Evolutionary conservation across 352 stramenopile species (phyloP), one percentile per base, ranked within the genome.

Genomic region (Pythium chondricola): DNA sequence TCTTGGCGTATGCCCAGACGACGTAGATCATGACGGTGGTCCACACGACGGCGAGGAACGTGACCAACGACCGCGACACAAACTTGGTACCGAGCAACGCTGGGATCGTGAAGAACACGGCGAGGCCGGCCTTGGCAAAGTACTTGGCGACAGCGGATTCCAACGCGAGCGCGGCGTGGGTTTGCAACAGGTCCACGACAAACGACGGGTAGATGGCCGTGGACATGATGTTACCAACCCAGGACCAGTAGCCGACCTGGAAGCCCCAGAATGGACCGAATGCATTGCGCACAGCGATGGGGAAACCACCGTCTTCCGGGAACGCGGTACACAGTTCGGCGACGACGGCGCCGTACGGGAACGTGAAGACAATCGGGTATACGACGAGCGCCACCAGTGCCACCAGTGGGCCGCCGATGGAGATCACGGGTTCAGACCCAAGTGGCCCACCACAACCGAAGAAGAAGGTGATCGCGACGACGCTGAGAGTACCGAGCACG

Each of bases 181-280:
- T 49, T 4, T 13, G 14, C 20, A 65, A 17, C 7, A 49, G 21
- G 13, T 48, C 41, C 7, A 65, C 31, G 3, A 57, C 14, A 6
- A 93, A 58, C 24, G 80, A 67, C 2, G 85, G 83, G 66, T 95
- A 96, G 40, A 96, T 71, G 9, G 83, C 73, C 67, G 91, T 93
- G 58, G 95, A 83, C 27, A 79, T 74, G 9, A 81, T 77, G 38
- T 82, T 82, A n/a, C 62, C 69, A 20, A 96, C 58, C 83, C 83
- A 95, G 32, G 48, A 72, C 37, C 69, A 61, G 49, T 68, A 73
- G 24, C 68, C 70, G 39, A 52, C 45, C 45, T 52, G 45, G n/a
- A 78, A 78, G 17, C 61, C 70, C 70, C 68, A 82, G 58, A 79
- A 85, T 5, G 69, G 58, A 16, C 85, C 85, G 74, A 91, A 94